Conservation (phyloP, 192 early-diverging fungal genomes). For the Entomortierella parvispora region DNA sequence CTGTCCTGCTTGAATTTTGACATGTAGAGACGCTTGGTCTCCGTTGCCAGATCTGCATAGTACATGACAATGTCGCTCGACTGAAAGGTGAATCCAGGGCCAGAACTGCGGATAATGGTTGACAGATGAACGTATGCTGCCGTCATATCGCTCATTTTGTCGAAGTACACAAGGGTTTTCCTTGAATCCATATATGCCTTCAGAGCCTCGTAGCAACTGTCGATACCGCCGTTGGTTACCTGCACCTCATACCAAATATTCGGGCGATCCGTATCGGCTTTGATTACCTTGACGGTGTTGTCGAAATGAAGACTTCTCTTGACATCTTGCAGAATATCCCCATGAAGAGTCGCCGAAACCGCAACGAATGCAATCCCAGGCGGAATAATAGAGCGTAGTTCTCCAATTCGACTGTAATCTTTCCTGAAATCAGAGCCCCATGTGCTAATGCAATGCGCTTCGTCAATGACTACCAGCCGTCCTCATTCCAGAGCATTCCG, state of each 20-base stretch:
- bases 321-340: neutral
- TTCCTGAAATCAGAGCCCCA: conserved; percentile 16
- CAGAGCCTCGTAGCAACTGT: neutral
- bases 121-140: neutral
- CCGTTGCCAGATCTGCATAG: neutral
- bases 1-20: neutral
- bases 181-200: neutral
- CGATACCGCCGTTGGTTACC: neutral
- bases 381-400: conserved; percentile 2
- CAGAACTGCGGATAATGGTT: neutral
- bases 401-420: conserved; percentile 1
- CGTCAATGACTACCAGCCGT: conserved; percentile 15
- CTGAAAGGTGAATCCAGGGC: neutral
- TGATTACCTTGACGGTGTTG: neutral
- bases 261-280: conserved; percentile 10
- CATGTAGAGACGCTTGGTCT: conserved; percentile 4
- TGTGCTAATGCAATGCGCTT: conserved; percentile 18
- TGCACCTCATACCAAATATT: conserved; percentile 18
- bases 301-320: conserved; percentile 7
- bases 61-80: neutral
- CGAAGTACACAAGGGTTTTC: conserved; percentile 9
- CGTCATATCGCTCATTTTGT: neutral
- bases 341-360: conserved; percentile 15
- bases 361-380: conserved; percentile 10
- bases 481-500: conserved; percentile 6